Percentiles rank a stretch among this genome's conserved stretches.
These are phyloP conservation scores for Decorospora gaudefroyi DNA, from an alignment of 2,329 filamentous ascomycete genomes.

Conservation along the genomic window DNA sequence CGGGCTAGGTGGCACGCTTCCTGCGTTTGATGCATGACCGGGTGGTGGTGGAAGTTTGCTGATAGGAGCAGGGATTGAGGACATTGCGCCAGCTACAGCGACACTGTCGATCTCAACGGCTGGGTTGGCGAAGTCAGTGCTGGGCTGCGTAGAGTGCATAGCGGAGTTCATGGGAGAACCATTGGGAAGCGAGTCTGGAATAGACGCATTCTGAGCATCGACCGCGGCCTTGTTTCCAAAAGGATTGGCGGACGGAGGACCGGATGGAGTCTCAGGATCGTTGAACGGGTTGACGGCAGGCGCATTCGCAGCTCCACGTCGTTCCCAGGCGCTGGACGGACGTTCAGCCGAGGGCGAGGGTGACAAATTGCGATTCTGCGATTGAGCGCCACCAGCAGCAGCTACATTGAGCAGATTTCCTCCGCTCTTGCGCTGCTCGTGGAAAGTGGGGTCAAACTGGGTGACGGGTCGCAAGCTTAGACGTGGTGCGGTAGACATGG, in stretches of 20 bases:
- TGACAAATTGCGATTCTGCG: slow-evolving; percentile 27
- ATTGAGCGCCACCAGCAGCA: slow-evolving; percentile 29
- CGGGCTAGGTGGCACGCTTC: slow-evolving; percentile 57
- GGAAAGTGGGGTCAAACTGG: slow-evolving; percentile 75
- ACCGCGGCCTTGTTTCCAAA: slow-evolving; percentile 47
- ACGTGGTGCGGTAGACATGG: slow-evolving; percentile 68
- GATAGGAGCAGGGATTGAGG: slow-evolving; percentile 36
- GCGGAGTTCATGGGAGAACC: slow-evolving; percentile 24
- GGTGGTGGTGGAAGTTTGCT: slow-evolving; percentile 31
- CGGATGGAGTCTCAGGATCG: slow-evolving; percentile 41
- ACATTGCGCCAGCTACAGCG: slow-evolving; percentile 38
- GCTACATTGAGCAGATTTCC: slow-evolving; percentile 44
- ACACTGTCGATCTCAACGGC: slow-evolving; percentile 49
- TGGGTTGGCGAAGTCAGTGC: slow-evolving; percentile 38
- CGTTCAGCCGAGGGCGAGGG: slow-evolving; percentile 23
- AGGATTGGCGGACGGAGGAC: slow-evolving; percentile 61
- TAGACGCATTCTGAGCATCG: slow-evolving; percentile 39
- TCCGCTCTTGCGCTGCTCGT: slow-evolving; percentile 49
- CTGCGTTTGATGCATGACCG: slow-evolving; percentile 58
- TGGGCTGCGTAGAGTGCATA: slow-evolving; percentile 31
- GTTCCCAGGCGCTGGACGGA: slow-evolving; percentile 47
- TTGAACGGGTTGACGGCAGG: slow-evolving; percentile 72
- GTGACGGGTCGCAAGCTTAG: slow-evolving; percentile 84
- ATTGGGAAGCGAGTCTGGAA: slow-evolving; percentile 34
- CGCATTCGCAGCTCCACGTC: slow-evolving; percentile 44